Conservation (phyloP, 2,329 filamentous ascomycete species). For the Orbilia quercus region DNA sequence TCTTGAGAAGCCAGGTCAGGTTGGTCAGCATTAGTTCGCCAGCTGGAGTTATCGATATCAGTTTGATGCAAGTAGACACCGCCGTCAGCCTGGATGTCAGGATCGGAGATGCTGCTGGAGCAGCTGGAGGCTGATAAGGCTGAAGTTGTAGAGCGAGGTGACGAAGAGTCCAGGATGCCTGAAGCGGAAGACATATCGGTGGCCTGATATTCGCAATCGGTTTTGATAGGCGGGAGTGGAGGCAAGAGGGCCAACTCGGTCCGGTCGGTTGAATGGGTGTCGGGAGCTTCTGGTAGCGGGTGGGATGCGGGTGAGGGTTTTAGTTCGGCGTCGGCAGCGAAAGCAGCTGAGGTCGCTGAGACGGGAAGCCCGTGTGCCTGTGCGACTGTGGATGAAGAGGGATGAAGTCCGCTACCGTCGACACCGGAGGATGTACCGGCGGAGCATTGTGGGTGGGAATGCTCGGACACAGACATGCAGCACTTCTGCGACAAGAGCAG, state of each 20-base stretch:
- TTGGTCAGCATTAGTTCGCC: constrained; percentile 5
- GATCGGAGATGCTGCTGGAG: constrained; percentile 12
- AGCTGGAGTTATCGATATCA: constrained; percentile 2
- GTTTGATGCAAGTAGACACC: constrained; percentile 23
- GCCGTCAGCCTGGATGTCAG: constrained; percentile 18
- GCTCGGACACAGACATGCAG: constrained; percentile 50
- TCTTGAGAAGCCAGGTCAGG: constrained; percentile 15
- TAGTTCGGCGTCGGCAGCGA: constrained; percentile 14
- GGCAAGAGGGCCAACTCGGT: constrained; percentile 28
- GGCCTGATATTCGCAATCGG: constrained; percentile 29
- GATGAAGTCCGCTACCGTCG: constrained; percentile 47
- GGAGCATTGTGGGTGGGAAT: constrained; percentile 51
- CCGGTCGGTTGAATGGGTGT: constrained; percentile 24
- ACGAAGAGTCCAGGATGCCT: constrained; percentile 16
- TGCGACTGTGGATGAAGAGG: constrained; percentile 11
- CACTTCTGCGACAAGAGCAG: constrained; percentile 43
- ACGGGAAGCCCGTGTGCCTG: constrained; percentile 14
- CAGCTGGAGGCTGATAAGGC: constrained; percentile 16
- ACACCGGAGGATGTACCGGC: constrained; percentile 51
- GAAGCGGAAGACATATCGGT: constrained; percentile 23
- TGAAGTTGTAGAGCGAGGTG: constrained; percentile 31
- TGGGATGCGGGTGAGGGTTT: constrained; percentile 26
- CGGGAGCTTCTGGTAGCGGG: constrained; percentile 33
- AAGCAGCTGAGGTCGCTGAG: background rate
- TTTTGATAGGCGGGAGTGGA: constrained; percentile 37